These are phyloP conservation scores for Mycena pura DNA, from an alignment of 768 basidiomycete species.

Conservation along the genomic window DNA sequence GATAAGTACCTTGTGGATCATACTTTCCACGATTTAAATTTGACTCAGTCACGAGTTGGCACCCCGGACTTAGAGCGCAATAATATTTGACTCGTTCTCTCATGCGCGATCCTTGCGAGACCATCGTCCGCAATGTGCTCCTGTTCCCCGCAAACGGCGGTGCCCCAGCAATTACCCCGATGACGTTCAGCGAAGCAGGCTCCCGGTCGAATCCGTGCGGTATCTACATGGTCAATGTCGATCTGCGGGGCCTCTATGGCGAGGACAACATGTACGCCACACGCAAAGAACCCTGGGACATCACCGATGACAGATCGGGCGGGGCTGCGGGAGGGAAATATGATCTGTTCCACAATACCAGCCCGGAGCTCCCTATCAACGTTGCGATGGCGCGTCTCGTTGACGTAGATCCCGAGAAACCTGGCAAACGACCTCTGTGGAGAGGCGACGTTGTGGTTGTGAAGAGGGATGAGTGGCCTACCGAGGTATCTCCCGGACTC, in stretches of 20 bases:
- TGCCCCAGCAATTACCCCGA: not conserved
- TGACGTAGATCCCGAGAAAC: not conserved
- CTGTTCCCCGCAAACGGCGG: conserved; percentile 9
- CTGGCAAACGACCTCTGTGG: conserved; percentile 8
- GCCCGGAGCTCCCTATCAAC: conserved; percentile 10
- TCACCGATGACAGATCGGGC: not conserved
- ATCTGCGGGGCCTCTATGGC: conserved; percentile 6
- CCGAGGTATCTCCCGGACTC: not conserved
- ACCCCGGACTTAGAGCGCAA: conserved; percentile 1
- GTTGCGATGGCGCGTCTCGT: conserved; percentile 4
- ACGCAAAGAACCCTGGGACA: not conserved
- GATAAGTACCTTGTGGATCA: not conserved
- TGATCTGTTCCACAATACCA: conserved; percentile 2
- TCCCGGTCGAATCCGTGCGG: not conserved
- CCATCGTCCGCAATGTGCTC: conserved; percentile 7
- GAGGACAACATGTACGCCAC: conserved; percentile 1
- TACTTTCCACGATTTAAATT: conserved; percentile 1
- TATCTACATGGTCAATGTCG: conserved; percentile 2
- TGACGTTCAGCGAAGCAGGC: conserved; percentile 7
- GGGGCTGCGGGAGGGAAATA: not conserved
- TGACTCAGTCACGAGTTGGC: not conserved
- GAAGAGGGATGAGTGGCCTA: conserved; percentile 7
- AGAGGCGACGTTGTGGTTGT: conserved; percentile 14
- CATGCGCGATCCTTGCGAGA: conserved; percentile 8
- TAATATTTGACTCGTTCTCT: not conserved